These are phyloP conservation scores for Pleurozium schreberi DNA, from an alignment of 225 moss, liverwort and hornwort species.

Conservation along the genomic window DNA sequence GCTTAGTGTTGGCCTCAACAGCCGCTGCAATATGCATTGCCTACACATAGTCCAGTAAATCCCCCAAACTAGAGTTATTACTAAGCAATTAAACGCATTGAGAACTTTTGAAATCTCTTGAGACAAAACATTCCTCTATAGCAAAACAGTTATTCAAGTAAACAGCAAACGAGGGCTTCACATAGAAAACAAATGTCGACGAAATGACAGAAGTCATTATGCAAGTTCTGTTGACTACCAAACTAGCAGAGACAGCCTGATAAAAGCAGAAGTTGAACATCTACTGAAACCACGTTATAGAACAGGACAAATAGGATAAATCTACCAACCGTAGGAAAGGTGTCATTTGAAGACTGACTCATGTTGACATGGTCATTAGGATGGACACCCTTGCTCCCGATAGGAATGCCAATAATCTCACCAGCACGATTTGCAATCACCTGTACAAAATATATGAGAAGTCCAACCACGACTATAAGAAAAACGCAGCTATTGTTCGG, in stretches of 20 bases:
- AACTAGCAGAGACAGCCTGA: not conserved
- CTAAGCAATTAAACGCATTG: not conserved
- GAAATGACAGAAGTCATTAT: not conserved
- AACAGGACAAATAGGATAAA: not conserved
- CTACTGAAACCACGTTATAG: not conserved
- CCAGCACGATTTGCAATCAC: slow-evolving; percentile 98
- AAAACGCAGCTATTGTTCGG: not conserved
- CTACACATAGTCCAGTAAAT: slow-evolving; percentile 19
- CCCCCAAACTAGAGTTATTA: not conserved
- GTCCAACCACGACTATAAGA: not conserved
- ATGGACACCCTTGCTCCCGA: slow-evolving; percentile 79
- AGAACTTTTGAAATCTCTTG: not conserved
- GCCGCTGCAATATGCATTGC: slow-evolving; percentile 98
- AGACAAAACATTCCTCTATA: not conserved
- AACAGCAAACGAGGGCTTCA: not conserved
- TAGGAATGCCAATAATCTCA: slow-evolving; percentile 69
- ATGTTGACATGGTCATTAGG: slow-evolving; percentile 97
- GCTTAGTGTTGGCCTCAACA: slow-evolving; percentile 44
- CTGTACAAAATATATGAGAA: slow-evolving; percentile 6
- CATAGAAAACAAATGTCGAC: not conserved
- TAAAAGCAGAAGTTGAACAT: not conserved
- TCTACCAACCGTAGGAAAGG: slow-evolving; percentile 82
- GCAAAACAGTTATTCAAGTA: not conserved
- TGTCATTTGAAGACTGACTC: slow-evolving; percentile 96
- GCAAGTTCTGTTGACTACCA: not conserved